Percentiles rank a stretch among this genome's conserved stretches.
These are phyloP conservation scores for Nicotiana otophora DNA, from an alignment of 257 asterid species.

Conservation along the genomic window DNA sequence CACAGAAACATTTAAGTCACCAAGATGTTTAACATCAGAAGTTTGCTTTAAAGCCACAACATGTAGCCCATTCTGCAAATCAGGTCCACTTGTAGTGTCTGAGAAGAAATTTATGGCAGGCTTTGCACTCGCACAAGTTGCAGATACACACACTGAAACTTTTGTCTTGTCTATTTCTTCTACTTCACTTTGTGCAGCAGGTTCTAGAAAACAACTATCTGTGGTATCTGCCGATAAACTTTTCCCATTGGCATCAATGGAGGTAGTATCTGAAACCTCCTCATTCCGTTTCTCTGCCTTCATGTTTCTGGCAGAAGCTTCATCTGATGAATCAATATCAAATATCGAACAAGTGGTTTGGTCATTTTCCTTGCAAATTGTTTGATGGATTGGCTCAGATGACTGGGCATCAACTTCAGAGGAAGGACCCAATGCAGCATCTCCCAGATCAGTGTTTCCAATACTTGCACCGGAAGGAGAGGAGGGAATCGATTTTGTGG, in stretches of 20 bases:
- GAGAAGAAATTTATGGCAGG: neutral
- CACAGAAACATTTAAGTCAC: neutral
- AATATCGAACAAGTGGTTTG: too few relatives aligned
- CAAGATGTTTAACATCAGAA: neutral
- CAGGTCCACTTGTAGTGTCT: slow-evolving; percentile 1
- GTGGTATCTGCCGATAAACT: neutral
- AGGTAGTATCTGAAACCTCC: neutral
- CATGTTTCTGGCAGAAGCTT: slow-evolving; percentile 8
- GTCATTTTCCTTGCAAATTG: neutral
- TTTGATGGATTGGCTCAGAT: neutral
- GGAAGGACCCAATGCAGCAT: slow-evolving; percentile 2
- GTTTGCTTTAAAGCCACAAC: neutral
- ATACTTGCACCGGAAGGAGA: neutral
- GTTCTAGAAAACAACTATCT: neutral
- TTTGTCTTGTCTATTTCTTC: neutral
- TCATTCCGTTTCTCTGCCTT: slow-evolving; percentile 3
- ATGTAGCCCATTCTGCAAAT: neutral
- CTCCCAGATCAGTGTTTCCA: neutral
- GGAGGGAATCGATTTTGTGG: neutral
- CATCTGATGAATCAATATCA: neutral
- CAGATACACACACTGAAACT: neutral
- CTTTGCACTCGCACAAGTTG: slow-evolving; percentile 4
- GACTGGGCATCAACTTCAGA: slow-evolving; percentile 5
- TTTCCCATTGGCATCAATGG: slow-evolving; percentile 8
- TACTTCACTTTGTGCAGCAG: neutral